Percentiles rank a stretch among this genome's conserved stretches.
phyloP scores from a whole-genome alignment of 169 alveolate genomes.

The Ichthyophthirius multifiliis region DNA sequence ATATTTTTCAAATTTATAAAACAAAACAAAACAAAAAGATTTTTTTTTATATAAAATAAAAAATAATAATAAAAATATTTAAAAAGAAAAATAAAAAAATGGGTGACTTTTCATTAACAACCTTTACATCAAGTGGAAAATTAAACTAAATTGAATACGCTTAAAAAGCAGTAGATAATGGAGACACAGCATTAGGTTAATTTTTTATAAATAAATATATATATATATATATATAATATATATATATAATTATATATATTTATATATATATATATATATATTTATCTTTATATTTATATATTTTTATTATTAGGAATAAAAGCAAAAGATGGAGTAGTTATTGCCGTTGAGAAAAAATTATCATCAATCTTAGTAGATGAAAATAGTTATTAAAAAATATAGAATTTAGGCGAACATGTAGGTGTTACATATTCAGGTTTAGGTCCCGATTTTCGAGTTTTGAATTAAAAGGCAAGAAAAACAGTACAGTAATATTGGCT shows the following conservation, averaged over 20 bases:
- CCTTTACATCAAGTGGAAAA: constrained; percentile 81
- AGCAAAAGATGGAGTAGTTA: constrained; percentile 95
- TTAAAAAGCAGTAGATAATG: constrained; percentile 94
- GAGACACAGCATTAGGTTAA: constrained; percentile 94
- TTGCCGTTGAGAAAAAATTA: constrained; percentile 94
- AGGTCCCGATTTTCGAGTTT: constrained; percentile 98
- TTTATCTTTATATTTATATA: background rate
- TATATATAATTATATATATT: background rate
- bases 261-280: background rate
- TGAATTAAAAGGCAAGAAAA: constrained; percentile 83
- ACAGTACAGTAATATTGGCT: constrained; percentile 87
- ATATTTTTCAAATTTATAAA: background rate
- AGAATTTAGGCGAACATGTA: constrained; percentile 86
- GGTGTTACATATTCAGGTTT: constrained; percentile 97
- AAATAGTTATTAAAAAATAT: constrained; percentile 91
- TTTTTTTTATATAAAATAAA: too few relatives aligned
- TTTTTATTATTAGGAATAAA: constrained; percentile 79
- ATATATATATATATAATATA: background rate
- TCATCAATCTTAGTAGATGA: constrained; percentile 92
- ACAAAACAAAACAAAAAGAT: background rate
- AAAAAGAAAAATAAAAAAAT: background rate
- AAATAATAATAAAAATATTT: background rate
- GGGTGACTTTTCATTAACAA: constrained; percentile 31
- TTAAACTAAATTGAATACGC: constrained; percentile 98
- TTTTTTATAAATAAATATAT: background rate